Evolutionary conservation across 1,284 basidiomycete genomes (phyloP).

Genomic region (Ustilago bromivora): DNA sequence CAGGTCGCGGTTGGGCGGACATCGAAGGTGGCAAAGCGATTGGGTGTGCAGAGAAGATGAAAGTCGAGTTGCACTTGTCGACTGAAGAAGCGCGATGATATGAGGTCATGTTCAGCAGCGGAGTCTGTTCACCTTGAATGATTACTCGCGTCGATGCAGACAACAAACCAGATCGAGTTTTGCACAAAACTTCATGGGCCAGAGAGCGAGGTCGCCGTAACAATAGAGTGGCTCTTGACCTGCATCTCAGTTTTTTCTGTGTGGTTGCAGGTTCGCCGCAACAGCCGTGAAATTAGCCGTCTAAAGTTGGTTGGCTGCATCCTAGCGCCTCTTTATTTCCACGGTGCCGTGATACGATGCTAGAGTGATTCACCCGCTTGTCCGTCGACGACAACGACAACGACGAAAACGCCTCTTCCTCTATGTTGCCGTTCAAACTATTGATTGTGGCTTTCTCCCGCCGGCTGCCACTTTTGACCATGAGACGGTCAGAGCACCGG

Average conservation of each 20-base stretch:
- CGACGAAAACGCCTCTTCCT: not conserved
- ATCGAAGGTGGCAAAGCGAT: not conserved
- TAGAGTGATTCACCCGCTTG: no score
- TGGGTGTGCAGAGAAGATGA: not conserved
- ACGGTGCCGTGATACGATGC: no score
- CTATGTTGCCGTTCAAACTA: not conserved
- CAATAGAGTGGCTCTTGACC: not conserved
- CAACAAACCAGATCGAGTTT: not conserved
- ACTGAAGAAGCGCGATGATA: not conserved
- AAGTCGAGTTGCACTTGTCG: conserved; percentile 1
- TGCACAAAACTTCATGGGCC: not conserved
- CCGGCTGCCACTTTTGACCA: not conserved
- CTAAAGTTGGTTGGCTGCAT: no score
- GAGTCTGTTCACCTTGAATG: conserved; percentile 5
- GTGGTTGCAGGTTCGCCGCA: no score
- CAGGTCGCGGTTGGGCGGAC: not conserved
- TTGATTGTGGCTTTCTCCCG: no score
- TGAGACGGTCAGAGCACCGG: not conserved
- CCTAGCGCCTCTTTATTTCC: no score
- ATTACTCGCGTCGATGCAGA: not conserved
- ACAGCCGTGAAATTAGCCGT: no score
- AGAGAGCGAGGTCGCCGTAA: not conserved
- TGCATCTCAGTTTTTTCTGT: no score
- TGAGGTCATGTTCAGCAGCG: conserved; percentile 2
- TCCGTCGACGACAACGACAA: no score